These are phyloP conservation scores for Leonotis leonurus DNA, from an alignment of 257 asterid genomes.

Conservation along the genomic window DNA sequence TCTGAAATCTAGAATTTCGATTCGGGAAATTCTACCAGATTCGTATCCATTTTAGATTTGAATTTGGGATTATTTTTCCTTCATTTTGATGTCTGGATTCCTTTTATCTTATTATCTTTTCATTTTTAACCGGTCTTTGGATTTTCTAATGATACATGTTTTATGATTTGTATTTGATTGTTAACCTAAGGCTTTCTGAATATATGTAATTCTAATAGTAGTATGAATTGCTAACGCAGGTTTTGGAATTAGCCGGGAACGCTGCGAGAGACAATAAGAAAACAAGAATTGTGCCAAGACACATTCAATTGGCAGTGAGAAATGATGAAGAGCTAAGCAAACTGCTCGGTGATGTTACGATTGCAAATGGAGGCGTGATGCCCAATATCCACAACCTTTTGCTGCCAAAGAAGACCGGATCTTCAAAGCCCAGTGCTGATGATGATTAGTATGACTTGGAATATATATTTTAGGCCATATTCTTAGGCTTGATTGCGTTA, in stretches of 20 bases:
- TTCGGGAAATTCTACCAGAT: not conserved
- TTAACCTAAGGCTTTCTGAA: not conserved
- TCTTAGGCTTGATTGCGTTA: slow-evolving; percentile 2
- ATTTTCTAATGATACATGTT: too few relatives aligned
- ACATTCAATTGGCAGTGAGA: slow-evolving; percentile 69
- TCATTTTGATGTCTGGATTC: not conserved
- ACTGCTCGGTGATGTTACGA: slow-evolving; percentile 73
- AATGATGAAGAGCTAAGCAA: slow-evolving; percentile 75
- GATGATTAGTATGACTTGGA: slow-evolving; percentile 37
- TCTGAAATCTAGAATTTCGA: not conserved
- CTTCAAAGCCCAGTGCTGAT: slow-evolving; percentile 48
- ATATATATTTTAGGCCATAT: not conserved
- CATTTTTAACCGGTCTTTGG: too few relatives aligned
- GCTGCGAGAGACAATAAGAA: slow-evolving; percentile 83
- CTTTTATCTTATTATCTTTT: too few relatives aligned
- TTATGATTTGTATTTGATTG: too few relatives aligned
- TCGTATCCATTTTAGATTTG: not conserved
- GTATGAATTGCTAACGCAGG: slow-evolving; percentile 23
- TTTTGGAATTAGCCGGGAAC: slow-evolving; percentile 72
- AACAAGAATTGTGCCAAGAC: slow-evolving; percentile 74
- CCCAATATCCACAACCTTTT: slow-evolving; percentile 76
- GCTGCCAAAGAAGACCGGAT: slow-evolving; percentile 69
- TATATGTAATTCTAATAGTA: not conserved
- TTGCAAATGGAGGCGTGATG: slow-evolving; percentile 82
- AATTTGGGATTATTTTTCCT: not conserved